phyloP scores from a whole-genome alignment of 2,329 filamentous ascomycete species.

The Colletotrichum chrysophilum region DNA sequence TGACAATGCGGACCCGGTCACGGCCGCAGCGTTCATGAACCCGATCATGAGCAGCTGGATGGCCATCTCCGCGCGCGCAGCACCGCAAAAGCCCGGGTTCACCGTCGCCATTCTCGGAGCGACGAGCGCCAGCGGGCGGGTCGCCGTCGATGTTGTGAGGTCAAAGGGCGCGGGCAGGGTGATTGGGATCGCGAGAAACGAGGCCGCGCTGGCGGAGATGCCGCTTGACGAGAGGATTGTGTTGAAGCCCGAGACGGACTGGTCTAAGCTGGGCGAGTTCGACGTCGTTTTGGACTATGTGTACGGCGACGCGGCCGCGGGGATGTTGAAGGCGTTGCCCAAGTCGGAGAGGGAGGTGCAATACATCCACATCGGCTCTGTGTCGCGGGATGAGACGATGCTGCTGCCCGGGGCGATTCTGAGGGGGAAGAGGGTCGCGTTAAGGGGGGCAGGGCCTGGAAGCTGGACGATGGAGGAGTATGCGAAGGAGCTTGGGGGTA shows the following conservation, averaged over 20 bases:
- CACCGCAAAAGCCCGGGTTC: slow-evolving; percentile 43
- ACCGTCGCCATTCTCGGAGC: slow-evolving; percentile 57
- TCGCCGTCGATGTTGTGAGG: slow-evolving; percentile 54
- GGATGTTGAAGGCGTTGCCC: slow-evolving; percentile 43
- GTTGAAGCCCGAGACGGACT: slow-evolving; percentile 50
- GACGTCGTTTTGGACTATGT: slow-evolving; percentile 65
- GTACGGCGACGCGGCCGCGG: slow-evolving; percentile 50
- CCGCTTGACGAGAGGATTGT: slow-evolving; percentile 51
- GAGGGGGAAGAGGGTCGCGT: slow-evolving; percentile 52
- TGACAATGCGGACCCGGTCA: slow-evolving; percentile 47
- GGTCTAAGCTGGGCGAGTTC: slow-evolving; percentile 46
- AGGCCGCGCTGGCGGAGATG: slow-evolving; percentile 43
- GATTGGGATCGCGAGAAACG: slow-evolving; percentile 56
- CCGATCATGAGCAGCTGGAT: slow-evolving; percentile 63
- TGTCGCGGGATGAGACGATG: slow-evolving; percentile 42
- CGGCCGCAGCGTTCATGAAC: slow-evolving; percentile 59
- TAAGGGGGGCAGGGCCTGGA: slow-evolving; percentile 51
- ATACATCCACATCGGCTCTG: slow-evolving; percentile 56
- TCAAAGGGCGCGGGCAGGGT: slow-evolving; percentile 53
- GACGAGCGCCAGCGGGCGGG: slow-evolving; percentile 55
- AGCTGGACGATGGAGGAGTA: slow-evolving; percentile 40
- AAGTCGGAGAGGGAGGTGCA: slow-evolving; percentile 48
- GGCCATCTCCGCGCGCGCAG: slow-evolving; percentile 53
- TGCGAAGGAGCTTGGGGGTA: slow-evolving; percentile 25
- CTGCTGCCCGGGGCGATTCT: slow-evolving; percentile 47